Evolutionary conservation across 805 yeast species (phyloP).

Genomic region (Jamesozyma gamospora): DNA sequence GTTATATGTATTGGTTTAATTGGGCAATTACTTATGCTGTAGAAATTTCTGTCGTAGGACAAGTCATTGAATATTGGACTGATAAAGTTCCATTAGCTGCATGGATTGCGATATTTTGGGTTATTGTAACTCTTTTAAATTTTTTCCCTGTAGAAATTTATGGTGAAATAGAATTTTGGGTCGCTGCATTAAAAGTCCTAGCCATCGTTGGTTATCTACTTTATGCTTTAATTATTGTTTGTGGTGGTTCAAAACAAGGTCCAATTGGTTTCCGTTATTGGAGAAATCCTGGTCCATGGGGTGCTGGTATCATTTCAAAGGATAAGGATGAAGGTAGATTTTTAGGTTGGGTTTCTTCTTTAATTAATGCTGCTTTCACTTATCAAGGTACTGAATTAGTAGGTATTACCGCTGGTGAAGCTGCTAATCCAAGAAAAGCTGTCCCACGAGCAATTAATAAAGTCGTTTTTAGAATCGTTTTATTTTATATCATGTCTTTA

Average conservation of each 20-base stretch:
- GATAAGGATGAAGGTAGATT: conserved; percentile 37
- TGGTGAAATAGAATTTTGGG: conserved; percentile 52
- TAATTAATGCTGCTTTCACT: conserved; percentile 48
- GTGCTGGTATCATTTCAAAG: conserved; percentile 40
- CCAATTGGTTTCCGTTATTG: conserved; percentile 57
- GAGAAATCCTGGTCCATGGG: conserved; percentile 64
- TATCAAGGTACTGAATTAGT: conserved; percentile 52
- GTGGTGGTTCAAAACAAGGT: conserved; percentile 47
- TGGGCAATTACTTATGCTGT: conserved; percentile 65
- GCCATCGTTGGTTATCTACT: conserved; percentile 47
- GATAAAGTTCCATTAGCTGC: conserved; percentile 46
- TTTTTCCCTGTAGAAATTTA: conserved; percentile 46
- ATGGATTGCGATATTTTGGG: conserved; percentile 50
- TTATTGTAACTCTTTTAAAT: conserved; percentile 34
- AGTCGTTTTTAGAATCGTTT: conserved; percentile 50
- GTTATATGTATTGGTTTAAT: conserved; percentile 62
- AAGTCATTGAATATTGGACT: conserved; percentile 47
- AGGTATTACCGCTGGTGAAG: conserved; percentile 52
- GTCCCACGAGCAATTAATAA: conserved; percentile 61
- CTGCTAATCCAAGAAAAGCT: conserved; percentile 54
- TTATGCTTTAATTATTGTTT: conserved; percentile 45
- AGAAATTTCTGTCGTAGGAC: conserved; percentile 48
- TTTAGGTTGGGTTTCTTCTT: conserved; percentile 45
- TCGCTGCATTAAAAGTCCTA: conserved; percentile 42
- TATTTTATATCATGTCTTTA: conserved; percentile 51